Conservation (phyloP, 495 filamentous ascomycete genomes). For the Hypoxylon perforatum region DNA sequence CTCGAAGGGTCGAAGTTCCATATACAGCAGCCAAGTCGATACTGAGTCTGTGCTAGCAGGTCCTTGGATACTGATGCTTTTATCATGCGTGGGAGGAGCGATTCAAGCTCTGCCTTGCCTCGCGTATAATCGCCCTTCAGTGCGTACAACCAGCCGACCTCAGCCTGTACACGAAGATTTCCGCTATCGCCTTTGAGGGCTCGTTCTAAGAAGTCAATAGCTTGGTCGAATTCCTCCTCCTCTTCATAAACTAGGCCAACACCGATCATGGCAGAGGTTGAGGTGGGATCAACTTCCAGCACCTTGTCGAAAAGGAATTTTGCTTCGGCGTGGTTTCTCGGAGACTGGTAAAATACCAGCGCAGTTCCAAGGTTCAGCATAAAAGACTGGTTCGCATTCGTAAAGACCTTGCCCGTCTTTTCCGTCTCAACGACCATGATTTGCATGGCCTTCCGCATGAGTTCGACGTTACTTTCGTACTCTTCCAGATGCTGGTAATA, state of each 20-base stretch:
- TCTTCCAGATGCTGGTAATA: conserved; percentile 89
- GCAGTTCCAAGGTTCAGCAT: conserved; percentile 82
- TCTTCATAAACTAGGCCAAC: conserved; percentile 92
- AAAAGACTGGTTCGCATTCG: conserved; percentile 75
- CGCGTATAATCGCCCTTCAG: conserved; percentile 77
- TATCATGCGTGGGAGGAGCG: conserved; percentile 65
- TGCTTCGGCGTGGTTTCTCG: conserved; percentile 89
- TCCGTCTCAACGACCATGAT: conserved; percentile 68
- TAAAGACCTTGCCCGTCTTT: conserved; percentile 73
- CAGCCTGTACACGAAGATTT: conserved; percentile 80
- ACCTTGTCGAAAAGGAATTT: conserved; percentile 83
- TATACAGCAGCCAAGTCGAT: conserved; percentile 87
- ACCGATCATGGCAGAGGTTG: conserved; percentile 84
- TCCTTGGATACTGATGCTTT: conserved; percentile 63
- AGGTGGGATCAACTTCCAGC: conserved; percentile 73
- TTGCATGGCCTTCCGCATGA: conserved; percentile 75
- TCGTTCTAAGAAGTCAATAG: conserved; percentile 78
- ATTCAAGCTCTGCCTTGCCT: conserved; percentile 74
- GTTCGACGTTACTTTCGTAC: conserved; percentile 82
- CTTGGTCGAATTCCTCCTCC: conserved; percentile 84
- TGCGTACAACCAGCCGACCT: conserved; percentile 90
- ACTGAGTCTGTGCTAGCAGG: conserved; percentile 83
- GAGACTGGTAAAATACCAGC: conserved; percentile 86
- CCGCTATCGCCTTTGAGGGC: conserved; percentile 75
- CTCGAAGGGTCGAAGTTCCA: conserved; percentile 83